Conservation (phyloP, 306 rosid species). For the Pterocarpus santalinus region DNA sequence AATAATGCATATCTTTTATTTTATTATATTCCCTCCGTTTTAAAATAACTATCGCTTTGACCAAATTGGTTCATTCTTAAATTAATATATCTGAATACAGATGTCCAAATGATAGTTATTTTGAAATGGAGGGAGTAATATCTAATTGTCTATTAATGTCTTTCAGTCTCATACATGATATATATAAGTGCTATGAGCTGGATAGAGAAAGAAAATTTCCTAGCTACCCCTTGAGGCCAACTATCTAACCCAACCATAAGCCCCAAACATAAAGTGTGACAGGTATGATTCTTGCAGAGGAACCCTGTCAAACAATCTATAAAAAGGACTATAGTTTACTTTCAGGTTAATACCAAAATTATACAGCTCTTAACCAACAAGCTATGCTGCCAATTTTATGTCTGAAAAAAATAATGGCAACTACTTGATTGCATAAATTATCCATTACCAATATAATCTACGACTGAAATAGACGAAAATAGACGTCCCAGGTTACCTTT, state of each 20-base stretch:
- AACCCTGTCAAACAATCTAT: conserved; percentile 4
- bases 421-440: conserved; percentile 18
- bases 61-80: too few species aligned
- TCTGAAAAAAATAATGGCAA: conserved; percentile 13
- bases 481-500: conserved; percentile 1
- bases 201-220: background rate
- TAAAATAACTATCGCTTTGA: too few species aligned
- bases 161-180: background rate
- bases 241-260: too few species aligned
- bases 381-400: background rate
- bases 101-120: too few species aligned
- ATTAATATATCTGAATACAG: too few species aligned
- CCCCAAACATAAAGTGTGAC: background rate
- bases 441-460: background rate
- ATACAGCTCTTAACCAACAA: conserved; percentile 4
- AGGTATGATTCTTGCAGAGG: background rate
- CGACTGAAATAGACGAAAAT: conserved; percentile 9
- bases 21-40: too few species aligned
- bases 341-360: conserved; percentile 3
- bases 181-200: background rate
- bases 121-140: too few species aligned
- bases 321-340: background rate
- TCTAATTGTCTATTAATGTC: background rate
- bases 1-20: background rate
- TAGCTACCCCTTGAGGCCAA: too few species aligned